Percentiles rank a stretch among this genome's conserved stretches.
phyloP scores from a whole-genome alignment of 2,329 filamentous ascomycete genomes.

The Fusarium temperatum region DNA sequence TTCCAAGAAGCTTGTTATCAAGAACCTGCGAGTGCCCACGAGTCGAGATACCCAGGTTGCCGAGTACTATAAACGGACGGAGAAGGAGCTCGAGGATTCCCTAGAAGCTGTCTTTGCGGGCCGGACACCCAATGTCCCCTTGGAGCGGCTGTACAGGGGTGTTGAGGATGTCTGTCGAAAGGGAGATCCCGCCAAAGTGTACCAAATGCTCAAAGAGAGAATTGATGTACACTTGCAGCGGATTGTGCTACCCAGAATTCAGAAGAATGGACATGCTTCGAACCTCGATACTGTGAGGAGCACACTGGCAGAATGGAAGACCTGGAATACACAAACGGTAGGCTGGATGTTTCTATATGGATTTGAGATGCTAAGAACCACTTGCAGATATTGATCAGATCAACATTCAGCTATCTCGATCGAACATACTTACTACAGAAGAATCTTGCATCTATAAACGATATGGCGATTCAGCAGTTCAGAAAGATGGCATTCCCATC shows the following conservation, averaged over 20 bases:
- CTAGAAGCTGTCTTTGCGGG: constrained; percentile 77
- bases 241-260: constrained; percentile 65
- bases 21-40: constrained; percentile 80
- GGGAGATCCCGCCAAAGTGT: constrained; percentile 74
- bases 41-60: constrained; percentile 69
- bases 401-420: constrained; percentile 94
- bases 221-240: constrained; percentile 75
- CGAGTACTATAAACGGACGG: constrained; percentile 80
- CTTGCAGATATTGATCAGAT: constrained; percentile 75
- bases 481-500: constrained; percentile 64
- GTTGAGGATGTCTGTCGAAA: constrained; percentile 92
- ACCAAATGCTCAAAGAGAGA: constrained; percentile 69
- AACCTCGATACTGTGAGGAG: constrained; percentile 71
- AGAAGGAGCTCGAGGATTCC: constrained; percentile 77
- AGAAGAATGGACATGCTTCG: constrained; percentile 58
- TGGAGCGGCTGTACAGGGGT: constrained; percentile 88
- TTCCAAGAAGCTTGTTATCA: constrained; percentile 88
- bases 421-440: constrained; percentile 85
- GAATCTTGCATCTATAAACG: constrained; percentile 76
- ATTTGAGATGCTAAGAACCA: constrained; percentile 7
- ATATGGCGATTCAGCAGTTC: constrained; percentile 82
- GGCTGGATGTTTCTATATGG: constrained; percentile 34
- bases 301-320: constrained; percentile 70
- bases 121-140: constrained; percentile 71
- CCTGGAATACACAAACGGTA: constrained; percentile 82